Percentiles rank a stretch among this genome's conserved stretches.
phyloP scores from a whole-genome alignment of 2,329 filamentous ascomycete species.

The Curvularia verruculosa region DNA sequence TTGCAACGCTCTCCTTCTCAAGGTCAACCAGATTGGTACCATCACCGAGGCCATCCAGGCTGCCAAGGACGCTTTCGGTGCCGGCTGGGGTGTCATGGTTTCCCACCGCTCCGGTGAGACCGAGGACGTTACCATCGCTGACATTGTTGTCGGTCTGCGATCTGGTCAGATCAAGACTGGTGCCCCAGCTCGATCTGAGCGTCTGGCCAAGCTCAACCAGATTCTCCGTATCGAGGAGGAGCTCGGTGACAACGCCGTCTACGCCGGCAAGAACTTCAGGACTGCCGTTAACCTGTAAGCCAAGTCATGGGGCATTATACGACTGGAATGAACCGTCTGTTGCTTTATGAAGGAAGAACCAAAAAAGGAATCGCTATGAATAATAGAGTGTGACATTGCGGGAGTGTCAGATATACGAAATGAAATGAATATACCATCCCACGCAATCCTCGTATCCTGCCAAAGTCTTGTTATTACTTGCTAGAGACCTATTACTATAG shows the following conservation, averaged over 20 bases:
- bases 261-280: conserved; percentile 92
- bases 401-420: conserved; percentile 11
- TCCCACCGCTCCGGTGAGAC: conserved; percentile 99
- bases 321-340: not conserved
- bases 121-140: conserved; percentile 98
- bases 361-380: conserved; percentile 6
- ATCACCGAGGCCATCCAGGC: conserved; percentile 99
- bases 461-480: not conserved
- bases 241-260: conserved; percentile 82
- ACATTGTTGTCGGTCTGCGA: conserved; percentile 96
- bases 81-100: conserved; percentile 98
- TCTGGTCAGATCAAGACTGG: conserved; percentile 80
- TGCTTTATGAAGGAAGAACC: not conserved
- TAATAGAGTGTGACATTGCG: conserved; percentile 12
- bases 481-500: not conserved
- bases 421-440: conserved; percentile 6
- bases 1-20: conserved; percentile 96
- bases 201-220: conserved; percentile 99
- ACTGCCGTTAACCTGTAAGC: conserved; percentile 75
- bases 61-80: conserved; percentile 94
- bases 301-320: not conserved
- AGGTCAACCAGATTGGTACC: conserved; percentile 99
- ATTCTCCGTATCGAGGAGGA: conserved; percentile 99
- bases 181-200: conserved; percentile 86
- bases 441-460: not conserved